Percentiles rank a stretch among this genome's conserved stretches.
phyloP scores from a whole-genome alignment of 805 yeast genomes.

The Hanseniaspora osmophila region DNA sequence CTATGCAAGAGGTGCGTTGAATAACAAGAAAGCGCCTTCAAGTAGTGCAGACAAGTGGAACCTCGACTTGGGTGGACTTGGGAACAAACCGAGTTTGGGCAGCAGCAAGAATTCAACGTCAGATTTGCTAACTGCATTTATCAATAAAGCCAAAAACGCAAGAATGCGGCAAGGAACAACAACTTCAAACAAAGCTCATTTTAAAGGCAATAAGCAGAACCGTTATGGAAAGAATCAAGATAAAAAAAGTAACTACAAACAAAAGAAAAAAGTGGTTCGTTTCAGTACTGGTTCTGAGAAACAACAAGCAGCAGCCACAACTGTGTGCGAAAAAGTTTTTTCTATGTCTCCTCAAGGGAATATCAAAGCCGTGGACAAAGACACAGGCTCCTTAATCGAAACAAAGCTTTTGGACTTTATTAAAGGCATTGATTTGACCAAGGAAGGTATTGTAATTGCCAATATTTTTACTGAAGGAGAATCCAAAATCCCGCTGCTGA shows the following conservation, averaged over 20 bases:
- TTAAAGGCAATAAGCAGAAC: not conserved
- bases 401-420: constrained; percentile 14
- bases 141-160: not conserved
- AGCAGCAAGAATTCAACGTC: not conserved
- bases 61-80: not conserved
- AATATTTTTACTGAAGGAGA: constrained; percentile 12
- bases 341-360: constrained; percentile 14
- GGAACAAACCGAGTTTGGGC: not conserved
- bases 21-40: not conserved
- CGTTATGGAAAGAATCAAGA: not conserved
- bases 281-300: constrained; percentile 21
- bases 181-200: not conserved
- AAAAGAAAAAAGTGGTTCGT: constrained; percentile 9
- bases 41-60: not conserved
- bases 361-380: constrained; percentile 13
- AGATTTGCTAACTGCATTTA: not conserved
- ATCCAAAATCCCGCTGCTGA: constrained; percentile 15
- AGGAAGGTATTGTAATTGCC: constrained; percentile 15
- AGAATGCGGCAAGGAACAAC: not conserved
- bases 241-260: not conserved
- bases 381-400: constrained; percentile 11
- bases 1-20: not conserved
- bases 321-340: constrained; percentile 11
- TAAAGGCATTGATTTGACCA: constrained; percentile 15
- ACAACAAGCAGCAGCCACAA: constrained; percentile 18